phyloP scores from a whole-genome alignment of 495 filamentous ascomycete genomes.

The Penicillium ochrochloron region DNA sequence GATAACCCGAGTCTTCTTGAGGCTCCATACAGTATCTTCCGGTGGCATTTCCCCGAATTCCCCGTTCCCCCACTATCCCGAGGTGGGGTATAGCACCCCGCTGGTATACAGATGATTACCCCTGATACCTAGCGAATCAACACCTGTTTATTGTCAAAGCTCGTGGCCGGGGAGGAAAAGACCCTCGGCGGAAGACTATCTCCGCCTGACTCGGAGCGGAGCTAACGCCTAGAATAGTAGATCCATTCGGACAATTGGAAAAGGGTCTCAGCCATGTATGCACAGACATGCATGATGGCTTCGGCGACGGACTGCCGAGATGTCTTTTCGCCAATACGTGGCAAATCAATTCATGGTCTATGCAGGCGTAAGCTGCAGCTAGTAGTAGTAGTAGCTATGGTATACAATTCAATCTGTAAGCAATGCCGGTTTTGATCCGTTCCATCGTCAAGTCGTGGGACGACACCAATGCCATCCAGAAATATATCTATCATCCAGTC shows the following conservation, averaged over 20 bases:
- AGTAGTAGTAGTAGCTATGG: background rate
- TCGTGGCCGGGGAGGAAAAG: background rate
- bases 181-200: slow-evolving; percentile 3
- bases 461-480: background rate
- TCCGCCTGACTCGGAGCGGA: slow-evolving; percentile 1
- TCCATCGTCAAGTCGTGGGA: slow-evolving; percentile 29
- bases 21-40: no score
- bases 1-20: no score
- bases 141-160: background rate
- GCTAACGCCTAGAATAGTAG: background rate
- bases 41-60: background rate
- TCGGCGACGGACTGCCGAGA: no score
- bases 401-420: slow-evolving; percentile 8
- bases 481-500: background rate
- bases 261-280: background rate
- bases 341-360: slow-evolving; percentile 9
- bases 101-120: background rate
- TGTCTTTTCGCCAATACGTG: background rate
- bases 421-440: slow-evolving; percentile 13
- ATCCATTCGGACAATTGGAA: background rate
- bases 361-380: background rate
- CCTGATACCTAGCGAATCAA: background rate
- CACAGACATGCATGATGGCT: background rate
- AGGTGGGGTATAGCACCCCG: background rate
- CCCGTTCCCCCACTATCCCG: background rate